phyloP scores from a whole-genome alignment of 192 early-diverging fungal species.

The Coemansia biformis region DNA sequence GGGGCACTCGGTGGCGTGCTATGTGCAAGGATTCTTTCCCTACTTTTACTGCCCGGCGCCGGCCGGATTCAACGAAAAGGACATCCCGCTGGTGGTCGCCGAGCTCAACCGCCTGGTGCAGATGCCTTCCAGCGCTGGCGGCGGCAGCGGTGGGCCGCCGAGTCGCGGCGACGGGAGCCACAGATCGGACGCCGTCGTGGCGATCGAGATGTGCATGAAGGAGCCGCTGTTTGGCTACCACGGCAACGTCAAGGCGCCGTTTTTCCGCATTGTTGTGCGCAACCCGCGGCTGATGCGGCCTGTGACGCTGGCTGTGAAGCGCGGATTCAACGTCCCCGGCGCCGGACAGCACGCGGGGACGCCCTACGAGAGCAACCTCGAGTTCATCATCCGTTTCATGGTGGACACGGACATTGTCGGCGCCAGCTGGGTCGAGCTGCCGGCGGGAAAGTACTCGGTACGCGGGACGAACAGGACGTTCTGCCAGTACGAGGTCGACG shows the following conservation, averaged over 20 bases:
- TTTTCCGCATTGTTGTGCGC: conserved; percentile 67
- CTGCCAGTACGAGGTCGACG: conserved; percentile 81
- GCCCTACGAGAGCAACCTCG: conserved; percentile 86
- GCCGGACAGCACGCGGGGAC: conserved; percentile 52
- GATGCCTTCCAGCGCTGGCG: conserved; percentile 24
- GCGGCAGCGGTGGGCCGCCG: conserved; percentile 1
- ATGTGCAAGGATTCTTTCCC: conserved; percentile 83
- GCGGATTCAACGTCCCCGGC: conserved; percentile 56
- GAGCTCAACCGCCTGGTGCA: conserved; percentile 43
- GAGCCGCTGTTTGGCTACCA: conserved; percentile 85
- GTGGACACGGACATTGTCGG: conserved; percentile 83
- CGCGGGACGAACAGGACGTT: conserved; percentile 30
- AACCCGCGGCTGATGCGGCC: conserved; percentile 51
- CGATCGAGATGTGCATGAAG: conserved; percentile 65
- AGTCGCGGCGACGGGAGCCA: conserved; percentile 5
- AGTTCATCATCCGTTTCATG: conserved; percentile 88
- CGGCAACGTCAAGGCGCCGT: conserved; percentile 72
- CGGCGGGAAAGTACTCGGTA: conserved; percentile 66
- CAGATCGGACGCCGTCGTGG: conserved; percentile 15
- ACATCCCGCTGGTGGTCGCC: conserved; percentile 49
- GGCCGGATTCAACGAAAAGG: conserved; percentile 57
- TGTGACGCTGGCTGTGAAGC: conserved; percentile 41
- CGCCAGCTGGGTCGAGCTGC: conserved; percentile 89
- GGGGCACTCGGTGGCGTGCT: conserved; percentile 87
- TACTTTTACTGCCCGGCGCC: conserved; percentile 96